A percentile compares a stretch with the other conserved stretches of the same genome.
These are phyloP conservation scores for Sporobolus alterniflorus DNA, from an alignment of 202 grass and related monocot species.

Conservation along the genomic window DNA sequence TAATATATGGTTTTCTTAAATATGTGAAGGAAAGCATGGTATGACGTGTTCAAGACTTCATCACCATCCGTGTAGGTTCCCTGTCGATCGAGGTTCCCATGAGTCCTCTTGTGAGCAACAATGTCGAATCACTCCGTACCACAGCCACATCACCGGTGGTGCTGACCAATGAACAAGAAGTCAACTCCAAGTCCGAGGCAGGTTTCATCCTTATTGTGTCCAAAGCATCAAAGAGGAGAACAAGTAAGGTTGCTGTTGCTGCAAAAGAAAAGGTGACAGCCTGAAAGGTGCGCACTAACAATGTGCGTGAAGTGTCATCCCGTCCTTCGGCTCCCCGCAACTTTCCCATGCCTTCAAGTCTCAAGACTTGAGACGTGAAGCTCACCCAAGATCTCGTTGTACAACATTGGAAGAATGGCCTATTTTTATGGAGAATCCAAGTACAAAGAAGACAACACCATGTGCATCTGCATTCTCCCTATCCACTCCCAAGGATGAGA, in stretches of 20 bases:
- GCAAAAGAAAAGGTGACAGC: background rate
- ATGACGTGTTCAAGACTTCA: background rate
- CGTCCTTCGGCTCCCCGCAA: background rate
- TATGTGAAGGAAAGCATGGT: background rate
- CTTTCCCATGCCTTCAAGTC: background rate
- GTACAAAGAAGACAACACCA: background rate
- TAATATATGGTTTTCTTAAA: constrained; percentile 1
- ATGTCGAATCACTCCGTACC: background rate
- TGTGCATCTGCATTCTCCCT: background rate
- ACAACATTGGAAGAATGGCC: background rate
- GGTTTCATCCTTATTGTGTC: background rate
- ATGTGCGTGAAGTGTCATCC: background rate
- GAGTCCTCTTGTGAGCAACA: background rate
- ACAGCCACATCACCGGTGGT: background rate
- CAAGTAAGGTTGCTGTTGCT: background rate
- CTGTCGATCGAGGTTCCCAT: background rate
- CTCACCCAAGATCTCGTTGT: background rate
- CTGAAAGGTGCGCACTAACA: background rate
- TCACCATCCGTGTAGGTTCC: background rate
- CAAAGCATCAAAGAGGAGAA: background rate
- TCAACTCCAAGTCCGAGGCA: background rate
- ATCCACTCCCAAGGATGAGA: background rate
- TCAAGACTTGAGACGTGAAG: background rate
- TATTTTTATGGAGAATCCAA: rapidly evolving
- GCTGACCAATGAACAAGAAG: background rate